Percentiles rank a stretch among this genome's conserved stretches.
These are phyloP conservation scores for Colletotrichum lupini DNA, from an alignment of 2,329 filamentous ascomycete genomes.

Conservation along the genomic window DNA sequence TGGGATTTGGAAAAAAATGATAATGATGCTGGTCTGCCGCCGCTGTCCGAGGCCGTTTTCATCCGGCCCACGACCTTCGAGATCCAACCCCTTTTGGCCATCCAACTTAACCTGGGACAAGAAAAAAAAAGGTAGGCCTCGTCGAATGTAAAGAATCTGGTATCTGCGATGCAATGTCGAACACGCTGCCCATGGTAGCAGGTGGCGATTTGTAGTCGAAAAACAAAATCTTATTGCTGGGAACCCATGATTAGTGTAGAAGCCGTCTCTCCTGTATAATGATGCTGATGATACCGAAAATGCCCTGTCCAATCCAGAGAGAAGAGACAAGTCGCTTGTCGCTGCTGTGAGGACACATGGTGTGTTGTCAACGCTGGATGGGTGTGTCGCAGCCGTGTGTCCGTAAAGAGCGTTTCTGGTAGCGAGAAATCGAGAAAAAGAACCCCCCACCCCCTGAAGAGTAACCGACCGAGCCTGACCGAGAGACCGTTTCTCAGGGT, in stretches of 20 bases:
- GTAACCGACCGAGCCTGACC: slow-evolving; percentile 21
- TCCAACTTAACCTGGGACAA: background rate
- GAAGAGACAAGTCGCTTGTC: slow-evolving; percentile 3
- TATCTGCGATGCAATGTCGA: slow-evolving; percentile 26
- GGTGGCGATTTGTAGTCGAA: slow-evolving; percentile 19
- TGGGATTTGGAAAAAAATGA: slow-evolving; percentile 1
- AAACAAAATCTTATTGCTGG: slow-evolving; percentile 13
- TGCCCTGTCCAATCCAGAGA: slow-evolving; percentile 3
- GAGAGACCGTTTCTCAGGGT: slow-evolving; percentile 21
- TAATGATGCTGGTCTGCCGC: slow-evolving; percentile 11
- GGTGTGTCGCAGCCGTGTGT: background rate
- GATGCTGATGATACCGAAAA: slow-evolving; percentile 17
- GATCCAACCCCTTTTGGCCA: slow-evolving; percentile 6
- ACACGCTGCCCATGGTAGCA: slow-evolving; percentile 35
- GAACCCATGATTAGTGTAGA: slow-evolving; percentile 30
- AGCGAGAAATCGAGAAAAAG: background rate
- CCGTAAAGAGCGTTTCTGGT: background rate
- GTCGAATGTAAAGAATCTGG: slow-evolving; percentile 15
- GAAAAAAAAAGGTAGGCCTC: slow-evolving; percentile 6
- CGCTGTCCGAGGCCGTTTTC: background rate
- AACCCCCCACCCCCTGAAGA: background rate
- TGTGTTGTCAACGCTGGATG: slow-evolving; percentile 9
- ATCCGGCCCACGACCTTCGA: background rate
- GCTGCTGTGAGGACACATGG: slow-evolving; percentile 1
- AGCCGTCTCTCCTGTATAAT: slow-evolving; percentile 4